Evolutionary conservation across 768 basidiomycete genomes (phyloP), one percentile per base, ranked within the genome.

Genomic region (Suillus discolor): DNA sequence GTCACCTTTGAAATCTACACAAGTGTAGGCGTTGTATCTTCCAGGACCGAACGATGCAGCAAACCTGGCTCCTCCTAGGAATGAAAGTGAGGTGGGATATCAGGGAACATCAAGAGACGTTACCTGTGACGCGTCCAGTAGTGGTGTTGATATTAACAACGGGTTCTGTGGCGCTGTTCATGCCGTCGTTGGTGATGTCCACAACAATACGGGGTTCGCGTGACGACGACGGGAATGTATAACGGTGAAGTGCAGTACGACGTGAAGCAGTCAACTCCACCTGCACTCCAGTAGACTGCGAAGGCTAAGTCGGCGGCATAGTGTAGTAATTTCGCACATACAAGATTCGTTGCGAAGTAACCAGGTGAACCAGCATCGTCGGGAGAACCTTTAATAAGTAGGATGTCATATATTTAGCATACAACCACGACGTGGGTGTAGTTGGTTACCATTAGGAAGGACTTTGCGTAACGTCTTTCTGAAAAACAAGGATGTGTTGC

Each of bases 321-420:
- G 49, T 39, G 18, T 23, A 34, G 36, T 3, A 71, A 42, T 13
- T 60, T 42, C 25, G 11, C 25, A 60, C 59, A 18, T 65, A 86
- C 87, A 38, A 89, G 75, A 68, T 88, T 88, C 1, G 85, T 83
- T 0, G 87, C 81, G 71, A 90, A 90, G 71, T 89, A 90, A 59
- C 89, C 89, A 0, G 88, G 89, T 18, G 86, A 84, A 5, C 87
- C 86, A 65, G 79, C 81, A 68, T 89, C 88, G 65, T 89, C 87
- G 5, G 87, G 84, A 39, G 79, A 78, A 15, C 87, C 87, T 88
- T 20, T 34, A 34, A n/a, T 13, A 4, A 64, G 31, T 13, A 31
- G 31, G 18, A 47, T 15, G n/a, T 49, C 31, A 31, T 23, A 51
- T 49, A 55, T 44, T 45, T 65, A 54, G n/a, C 15, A 16, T 51